Base-by-base conservation (phyloP, 805 yeast species). In the Teunomyces tritomae region DNA sequence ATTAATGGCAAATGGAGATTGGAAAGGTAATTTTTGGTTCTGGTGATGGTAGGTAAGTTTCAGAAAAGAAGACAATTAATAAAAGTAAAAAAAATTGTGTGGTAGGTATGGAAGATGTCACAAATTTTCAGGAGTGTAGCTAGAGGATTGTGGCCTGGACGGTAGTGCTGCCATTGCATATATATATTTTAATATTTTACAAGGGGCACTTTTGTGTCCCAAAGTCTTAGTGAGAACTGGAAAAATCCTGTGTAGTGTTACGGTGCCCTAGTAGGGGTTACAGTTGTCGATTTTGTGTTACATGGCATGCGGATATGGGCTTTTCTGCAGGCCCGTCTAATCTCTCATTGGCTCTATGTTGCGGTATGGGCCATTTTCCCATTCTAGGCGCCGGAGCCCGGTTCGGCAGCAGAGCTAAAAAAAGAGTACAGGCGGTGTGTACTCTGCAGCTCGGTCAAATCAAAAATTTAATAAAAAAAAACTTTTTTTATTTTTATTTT, bases 301-400 rank as follows among this genome's bases (percentile, higher is more conserved):
- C 34, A 32, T 32, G 34, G 34, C 34, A 13, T 13, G 32, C 4
- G 24, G 24, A 10, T 9, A 10, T 1, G 0, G 4, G 17, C 13
- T 5, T 20, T 5, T 20, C 24, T 33, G 28, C 40, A 37, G 40
- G 13, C 9, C 17, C 11, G 3, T 4, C 8, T 17, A 8, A 6
- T 8, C 3, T n/a, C 13, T 37, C 28, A 37, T 37, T 37, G 40
- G 40, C 8, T 16, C 40, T 35, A 30, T n/a, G 13, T 10, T 17
- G 14, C 28, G 26, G 39, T 14, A 11, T 17, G 26, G 13, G 24
- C 39, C 9, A 24, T 11, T 13, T 20, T 6, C 28, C 20, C 8
- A 9, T 35, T 35, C 39, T 35, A 35, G 39, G 39, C 39, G n/a
- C n/a, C n/a, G n/a, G n/a, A n/a, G n/a, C n/a, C n/a, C 39, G 28